phyloP scores from a whole-genome alignment of 371 early-diverging fungal genomes.

The Apophysomyces ossiformis region DNA sequence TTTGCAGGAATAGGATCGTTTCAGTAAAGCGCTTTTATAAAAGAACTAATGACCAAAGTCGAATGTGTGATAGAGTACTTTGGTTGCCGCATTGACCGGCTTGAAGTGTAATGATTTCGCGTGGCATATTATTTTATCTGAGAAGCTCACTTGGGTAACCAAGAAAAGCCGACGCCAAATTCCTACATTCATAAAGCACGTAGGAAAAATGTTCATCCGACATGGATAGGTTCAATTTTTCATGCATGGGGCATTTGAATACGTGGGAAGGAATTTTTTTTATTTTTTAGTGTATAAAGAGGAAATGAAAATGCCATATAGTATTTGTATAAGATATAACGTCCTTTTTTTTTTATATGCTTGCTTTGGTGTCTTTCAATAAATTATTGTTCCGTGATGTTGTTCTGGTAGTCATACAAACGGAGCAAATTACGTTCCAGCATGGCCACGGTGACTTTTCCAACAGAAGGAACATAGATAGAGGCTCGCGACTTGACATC shows the following conservation, averaged over 20 bases:
- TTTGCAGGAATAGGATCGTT: no score
- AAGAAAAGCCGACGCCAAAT: not conserved
- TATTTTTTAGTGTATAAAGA: no score
- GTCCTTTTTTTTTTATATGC: not conserved
- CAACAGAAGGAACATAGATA: slow-evolving; percentile 95
- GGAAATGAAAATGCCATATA: no score
- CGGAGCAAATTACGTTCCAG: slow-evolving; percentile 92
- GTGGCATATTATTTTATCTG: slow-evolving; percentile 58
- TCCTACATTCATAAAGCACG: slow-evolving; percentile 3
- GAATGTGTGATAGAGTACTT: slow-evolving; percentile 50
- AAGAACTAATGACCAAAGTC: no score
- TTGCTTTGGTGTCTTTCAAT: no score
- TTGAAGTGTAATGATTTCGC: slow-evolving; percentile 95
- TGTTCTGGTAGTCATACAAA: slow-evolving; percentile 72
- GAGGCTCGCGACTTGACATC: slow-evolving; percentile 87
- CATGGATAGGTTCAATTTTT: no score
- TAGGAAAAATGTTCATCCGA: not conserved
- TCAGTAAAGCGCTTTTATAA: no score
- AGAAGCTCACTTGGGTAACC: not conserved
- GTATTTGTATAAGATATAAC: not conserved
- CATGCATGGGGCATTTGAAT: no score
- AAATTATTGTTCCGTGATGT: slow-evolving; percentile 21
- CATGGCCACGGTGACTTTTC: slow-evolving; percentile 98
- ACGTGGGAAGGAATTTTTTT: no score
- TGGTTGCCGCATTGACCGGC: slow-evolving; percentile 98